phyloP scores from a whole-genome alignment of 257 asterid species.

The Fraxinus americana region DNA sequence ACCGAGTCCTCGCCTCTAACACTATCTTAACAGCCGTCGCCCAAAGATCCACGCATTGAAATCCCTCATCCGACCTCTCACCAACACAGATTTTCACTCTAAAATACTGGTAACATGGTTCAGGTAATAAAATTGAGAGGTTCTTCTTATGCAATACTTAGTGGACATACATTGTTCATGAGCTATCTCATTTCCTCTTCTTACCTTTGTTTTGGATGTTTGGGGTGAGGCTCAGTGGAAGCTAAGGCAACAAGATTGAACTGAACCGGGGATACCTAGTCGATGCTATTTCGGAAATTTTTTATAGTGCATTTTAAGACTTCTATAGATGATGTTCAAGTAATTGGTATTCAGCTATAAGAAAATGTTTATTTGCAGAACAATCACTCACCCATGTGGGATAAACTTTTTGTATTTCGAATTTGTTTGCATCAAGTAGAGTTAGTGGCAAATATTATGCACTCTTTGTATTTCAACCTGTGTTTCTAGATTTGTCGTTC shows the following conservation, averaged over 20 bases:
- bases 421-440: conserved; percentile 1
- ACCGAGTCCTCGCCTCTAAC: too few species aligned
- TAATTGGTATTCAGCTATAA: not conserved
- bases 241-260: not conserved
- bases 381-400: not conserved
- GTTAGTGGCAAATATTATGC: conserved; percentile 5
- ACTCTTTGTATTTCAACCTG: conserved; percentile 17
- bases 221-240: not conserved
- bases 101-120: not conserved
- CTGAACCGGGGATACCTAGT: not conserved
- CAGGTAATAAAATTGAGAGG: conserved; percentile 3
- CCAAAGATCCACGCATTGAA: too few species aligned
- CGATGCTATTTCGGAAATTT: not conserved
- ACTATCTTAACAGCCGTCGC: too few species aligned
- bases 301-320: not conserved
- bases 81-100: not conserved
- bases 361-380: conserved; percentile 24
- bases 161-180: not conserved
- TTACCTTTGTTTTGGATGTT: not conserved
- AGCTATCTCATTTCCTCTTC: not conserved
- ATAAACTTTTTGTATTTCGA: not conserved
- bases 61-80: too few species aligned
- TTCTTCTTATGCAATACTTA: conserved; percentile 4
- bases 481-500: conserved; percentile 23
- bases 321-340: not conserved